Evolutionary conservation across 768 basidiomycete species (phyloP).

Genomic region (Phaffia tasmanica): DNA sequence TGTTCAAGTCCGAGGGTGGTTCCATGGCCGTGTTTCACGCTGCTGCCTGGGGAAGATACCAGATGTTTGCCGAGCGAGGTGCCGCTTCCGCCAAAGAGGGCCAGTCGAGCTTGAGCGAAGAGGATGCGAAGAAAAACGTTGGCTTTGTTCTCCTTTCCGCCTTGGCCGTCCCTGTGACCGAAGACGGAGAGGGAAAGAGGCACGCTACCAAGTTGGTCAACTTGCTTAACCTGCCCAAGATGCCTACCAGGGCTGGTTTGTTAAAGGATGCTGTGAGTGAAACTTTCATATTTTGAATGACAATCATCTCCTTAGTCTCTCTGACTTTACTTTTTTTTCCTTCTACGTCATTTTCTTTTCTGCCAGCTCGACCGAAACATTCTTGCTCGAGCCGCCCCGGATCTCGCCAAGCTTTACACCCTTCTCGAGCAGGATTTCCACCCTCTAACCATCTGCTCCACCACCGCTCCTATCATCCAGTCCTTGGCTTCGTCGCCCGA

Average conservation of each 20-base stretch:
- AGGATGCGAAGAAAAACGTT: slow-evolving; percentile 67
- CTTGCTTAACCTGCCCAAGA: slow-evolving; percentile 66
- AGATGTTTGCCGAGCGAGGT: slow-evolving; percentile 42
- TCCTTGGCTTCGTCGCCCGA: slow-evolving; percentile 44
- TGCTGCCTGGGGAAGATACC: slow-evolving; percentile 85
- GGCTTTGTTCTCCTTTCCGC: slow-evolving; percentile 86
- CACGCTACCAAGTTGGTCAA: slow-evolving; percentile 56
- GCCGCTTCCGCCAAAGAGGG: slow-evolving; percentile 43
- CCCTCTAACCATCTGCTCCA: slow-evolving; percentile 69
- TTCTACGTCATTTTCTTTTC: background rate
- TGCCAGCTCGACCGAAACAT: slow-evolving; percentile 66
- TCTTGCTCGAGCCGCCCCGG: slow-evolving; percentile 61
- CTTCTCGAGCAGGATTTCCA: slow-evolving; percentile 88
- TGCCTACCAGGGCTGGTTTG: slow-evolving; percentile 76
- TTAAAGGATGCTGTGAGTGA: slow-evolving; percentile 70
- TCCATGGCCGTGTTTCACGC: slow-evolving; percentile 65
- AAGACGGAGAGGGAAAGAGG: slow-evolving; percentile 43
- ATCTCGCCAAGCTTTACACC: slow-evolving; percentile 67
- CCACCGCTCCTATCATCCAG: slow-evolving; percentile 66
- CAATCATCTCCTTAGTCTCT: slow-evolving; percentile 1
- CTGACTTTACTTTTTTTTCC: slow-evolving; percentile 18
- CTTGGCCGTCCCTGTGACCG: slow-evolving; percentile 76
- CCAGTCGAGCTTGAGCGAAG: slow-evolving; percentile 51
- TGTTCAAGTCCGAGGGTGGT: slow-evolving; percentile 66
- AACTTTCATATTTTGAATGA: background rate